Conservation (phyloP, 495 filamentous ascomycete genomes). For the Aspergillus olivimuriae region DNA sequence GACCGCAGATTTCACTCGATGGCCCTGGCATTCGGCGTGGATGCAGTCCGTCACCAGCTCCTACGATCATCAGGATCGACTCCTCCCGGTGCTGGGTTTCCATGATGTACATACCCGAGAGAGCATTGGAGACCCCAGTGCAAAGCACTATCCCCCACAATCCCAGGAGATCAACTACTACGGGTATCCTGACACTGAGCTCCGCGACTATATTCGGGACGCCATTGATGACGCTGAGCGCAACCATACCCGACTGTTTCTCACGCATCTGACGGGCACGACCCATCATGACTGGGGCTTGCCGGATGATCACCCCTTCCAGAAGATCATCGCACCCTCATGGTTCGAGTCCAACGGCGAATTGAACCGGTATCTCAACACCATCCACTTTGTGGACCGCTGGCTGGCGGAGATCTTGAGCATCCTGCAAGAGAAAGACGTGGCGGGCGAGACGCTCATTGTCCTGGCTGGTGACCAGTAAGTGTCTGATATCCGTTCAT, state of each 20-base stretch:
- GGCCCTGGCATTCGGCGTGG: conserved; percentile 41
- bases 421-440: conserved; percentile 40
- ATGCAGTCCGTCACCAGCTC: conserved; percentile 45
- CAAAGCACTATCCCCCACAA: conserved; percentile 32
- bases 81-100: conserved; percentile 38
- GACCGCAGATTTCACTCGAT: conserved; percentile 20
- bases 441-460: conserved; percentile 44
- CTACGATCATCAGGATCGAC: conserved; percentile 39
- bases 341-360: conserved; percentile 22
- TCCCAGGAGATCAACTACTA: conserved; percentile 43
- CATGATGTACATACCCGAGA: conserved; percentile 34
- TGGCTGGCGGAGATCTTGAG: conserved; percentile 42
- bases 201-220: conserved; percentile 42
- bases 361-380: conserved; percentile 38
- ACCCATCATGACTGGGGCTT: conserved; percentile 44
- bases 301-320: conserved; percentile 28
- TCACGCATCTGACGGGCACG: conserved; percentile 43
- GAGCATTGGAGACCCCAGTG: conserved; percentile 28
- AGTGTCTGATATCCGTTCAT: conserved; percentile 1
- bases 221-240: conserved; percentile 38
- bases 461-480: conserved; percentile 43
- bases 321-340: conserved; percentile 20
- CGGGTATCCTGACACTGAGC: conserved; percentile 39
- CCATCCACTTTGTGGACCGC: conserved; percentile 33
- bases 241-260: conserved; percentile 38